phyloP scores from a whole-genome alignment of 225 moss, liverwort and hornwort species.

The Pleurozium schreberi region DNA sequence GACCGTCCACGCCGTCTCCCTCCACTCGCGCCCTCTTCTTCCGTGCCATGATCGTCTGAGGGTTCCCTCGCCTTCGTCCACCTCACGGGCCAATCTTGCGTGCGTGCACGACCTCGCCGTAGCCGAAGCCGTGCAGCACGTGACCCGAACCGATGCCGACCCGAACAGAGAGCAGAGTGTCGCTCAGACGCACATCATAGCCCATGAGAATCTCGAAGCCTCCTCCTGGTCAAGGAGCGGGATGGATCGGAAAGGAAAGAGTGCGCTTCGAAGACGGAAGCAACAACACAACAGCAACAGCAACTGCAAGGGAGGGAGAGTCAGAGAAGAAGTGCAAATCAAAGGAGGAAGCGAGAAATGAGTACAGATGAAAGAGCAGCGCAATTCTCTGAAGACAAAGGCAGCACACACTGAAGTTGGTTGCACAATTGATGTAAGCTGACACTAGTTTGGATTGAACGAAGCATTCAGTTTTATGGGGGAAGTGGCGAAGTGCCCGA shows the following conservation, averaged over 20 bases:
- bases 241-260: not conserved
- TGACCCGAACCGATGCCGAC: not conserved
- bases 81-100: not conserved
- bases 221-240: too few species aligned
- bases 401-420: too few species aligned
- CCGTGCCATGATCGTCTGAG: not conserved
- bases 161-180: not conserved
- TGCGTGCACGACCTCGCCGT: not conserved
- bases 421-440: too few species aligned
- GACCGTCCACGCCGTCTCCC: not conserved
- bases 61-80: not conserved
- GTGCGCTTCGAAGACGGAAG: not conserved
- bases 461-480: not conserved
- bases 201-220: not conserved
- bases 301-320: not conserved
- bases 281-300: not conserved
- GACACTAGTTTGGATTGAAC: not conserved
- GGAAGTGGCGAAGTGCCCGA: not conserved
- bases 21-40: not conserved
- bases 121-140: not conserved
- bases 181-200: not conserved
- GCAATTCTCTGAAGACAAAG: too few species aligned
- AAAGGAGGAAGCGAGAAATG: not conserved
- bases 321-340: not conserved
- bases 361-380: too few species aligned